Base-by-base conservation (phyloP, 768 basidiomycete species). In the Gymnopilus dilepis region DNA sequence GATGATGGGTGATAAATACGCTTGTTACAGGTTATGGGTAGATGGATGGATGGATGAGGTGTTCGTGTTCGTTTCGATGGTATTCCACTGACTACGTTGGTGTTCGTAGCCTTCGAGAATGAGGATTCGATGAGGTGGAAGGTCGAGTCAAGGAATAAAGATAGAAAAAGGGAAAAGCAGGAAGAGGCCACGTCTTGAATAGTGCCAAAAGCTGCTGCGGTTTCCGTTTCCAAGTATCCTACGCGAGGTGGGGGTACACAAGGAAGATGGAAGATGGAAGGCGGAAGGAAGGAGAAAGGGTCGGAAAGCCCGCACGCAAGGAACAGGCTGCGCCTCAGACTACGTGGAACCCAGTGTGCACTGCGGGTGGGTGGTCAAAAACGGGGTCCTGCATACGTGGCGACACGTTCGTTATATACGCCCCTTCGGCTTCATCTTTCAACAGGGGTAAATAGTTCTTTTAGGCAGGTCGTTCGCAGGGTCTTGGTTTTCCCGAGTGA, bases 311-410 rank as follows among this genome's bases (percentile, higher is more conserved):
- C 26, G 45, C 26, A 48, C 26, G 24, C 17, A 17, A 26, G 24
- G 22, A 41, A 40, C 53, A 60, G 59, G 31, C 6, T 6, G 12
- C 33, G 57, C 55, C 59, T n/a, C n/a, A n/a, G n/a, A n/a, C n/a
- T 60, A 60, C 63, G 66, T 61, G 63, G 62, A 64, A 59, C 56
- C 58, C 51, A 33, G 57, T 17, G 47, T 6, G 15, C 34, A 9
- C 15, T 6, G 33, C 33, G 34, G 34, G 60, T 38, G 64, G 62
- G 59, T 63, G 65, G 62, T 62, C 62, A 59, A 60, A 58, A 58
- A 58, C 58, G 45, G 54, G 45, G 24, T 8, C 17, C 30, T 15
- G 34, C n/a, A 58, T 66, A 66, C 65, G 65, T 66, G 65, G 61
- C 62, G 40, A 53, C 56, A 43, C 61, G 41, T 53, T 43, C 31